Evolutionary conservation across 148 eudicot species (phyloP).

Genomic region (Rhododendron griersonianum): DNA sequence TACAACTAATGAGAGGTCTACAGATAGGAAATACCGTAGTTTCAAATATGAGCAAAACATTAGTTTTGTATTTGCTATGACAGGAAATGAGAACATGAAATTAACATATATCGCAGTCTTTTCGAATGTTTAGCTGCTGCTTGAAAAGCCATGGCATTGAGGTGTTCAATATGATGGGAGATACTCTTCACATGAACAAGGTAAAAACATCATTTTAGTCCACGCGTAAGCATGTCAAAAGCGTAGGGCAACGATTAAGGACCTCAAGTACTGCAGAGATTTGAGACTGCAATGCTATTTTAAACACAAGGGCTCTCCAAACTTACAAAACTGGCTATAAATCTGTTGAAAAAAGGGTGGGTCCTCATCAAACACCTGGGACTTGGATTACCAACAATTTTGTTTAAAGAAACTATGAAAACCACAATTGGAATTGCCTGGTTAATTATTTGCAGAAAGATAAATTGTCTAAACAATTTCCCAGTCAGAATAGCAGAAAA

Average conservation of each 20-base stretch:
- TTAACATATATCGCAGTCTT: not conserved
- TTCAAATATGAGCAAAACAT: too few species aligned
- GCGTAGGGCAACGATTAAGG: not conserved
- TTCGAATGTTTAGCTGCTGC: not conserved
- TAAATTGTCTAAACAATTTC: slow-evolving; percentile 7
- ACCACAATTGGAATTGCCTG: not conserved
- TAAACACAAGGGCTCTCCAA: too few species aligned
- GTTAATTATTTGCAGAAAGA: not conserved
- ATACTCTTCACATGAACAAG: not conserved
- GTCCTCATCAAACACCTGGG: not conserved
- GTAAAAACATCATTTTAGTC: not conserved
- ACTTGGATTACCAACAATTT: not conserved
- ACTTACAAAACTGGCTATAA: not conserved
- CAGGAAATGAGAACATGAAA: too few species aligned
- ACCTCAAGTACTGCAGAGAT: not conserved
- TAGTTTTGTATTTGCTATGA: too few species aligned
- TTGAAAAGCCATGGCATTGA: not conserved
- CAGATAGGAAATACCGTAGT: too few species aligned
- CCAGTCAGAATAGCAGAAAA: slow-evolving; percentile 14
- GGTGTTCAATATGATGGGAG: not conserved
- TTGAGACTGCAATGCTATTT: too few species aligned
- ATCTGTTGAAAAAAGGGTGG: not conserved
- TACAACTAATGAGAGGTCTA: too few species aligned
- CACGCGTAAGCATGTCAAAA: not conserved
- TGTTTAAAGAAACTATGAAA: not conserved